These are phyloP conservation scores for Uronychia binucleata DNA, from an alignment of 73 alveolate genomes.

Conservation along the genomic window DNA sequence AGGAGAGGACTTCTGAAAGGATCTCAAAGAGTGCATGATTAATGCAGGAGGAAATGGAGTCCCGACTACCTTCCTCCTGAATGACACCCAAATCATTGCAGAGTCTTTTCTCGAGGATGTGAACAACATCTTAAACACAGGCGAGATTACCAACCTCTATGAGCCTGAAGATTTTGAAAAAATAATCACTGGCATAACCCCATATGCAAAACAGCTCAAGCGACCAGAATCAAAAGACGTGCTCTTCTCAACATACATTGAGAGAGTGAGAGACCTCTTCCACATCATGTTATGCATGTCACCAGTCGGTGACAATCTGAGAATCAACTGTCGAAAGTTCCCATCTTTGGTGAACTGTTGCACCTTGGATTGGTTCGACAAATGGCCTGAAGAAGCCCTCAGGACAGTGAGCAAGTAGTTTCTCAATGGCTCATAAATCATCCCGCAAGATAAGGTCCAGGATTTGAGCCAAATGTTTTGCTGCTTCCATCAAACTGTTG, in stretches of 20 bases:
- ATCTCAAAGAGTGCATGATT: slow-evolving; percentile 66
- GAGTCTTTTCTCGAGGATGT: slow-evolving; percentile 87
- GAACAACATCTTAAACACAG: slow-evolving; percentile 85
- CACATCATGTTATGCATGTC: slow-evolving; percentile 95
- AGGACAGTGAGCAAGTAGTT: slow-evolving; percentile 69
- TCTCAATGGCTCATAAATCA: slow-evolving; percentile 30
- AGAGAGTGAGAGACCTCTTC: slow-evolving; percentile 93
- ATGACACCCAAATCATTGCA: slow-evolving; percentile 78
- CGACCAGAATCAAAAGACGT: slow-evolving; percentile 44
- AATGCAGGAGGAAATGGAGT: slow-evolving; percentile 76
- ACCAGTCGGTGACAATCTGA: slow-evolving; percentile 95
- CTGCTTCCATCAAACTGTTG: slow-evolving; percentile 74
- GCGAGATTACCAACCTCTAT: slow-evolving; percentile 97
- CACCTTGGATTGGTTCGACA: slow-evolving; percentile 96
- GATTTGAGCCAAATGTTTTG: slow-evolving; percentile 43
- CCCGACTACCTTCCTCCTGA: slow-evolving; percentile 70
- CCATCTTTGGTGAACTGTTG: slow-evolving; percentile 97
- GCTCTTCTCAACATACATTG: slow-evolving; percentile 75
- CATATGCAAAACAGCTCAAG: slow-evolving; percentile 58
- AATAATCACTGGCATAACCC: slow-evolving; percentile 73
- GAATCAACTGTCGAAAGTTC: slow-evolving; percentile 95
- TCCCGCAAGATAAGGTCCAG: not conserved
- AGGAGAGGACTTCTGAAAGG: slow-evolving; percentile 83
- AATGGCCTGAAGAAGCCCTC: slow-evolving; percentile 98
- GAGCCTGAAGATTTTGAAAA: slow-evolving; percentile 92